These are phyloP conservation scores for Tolypocladium guangdongense DNA, from an alignment of 2,329 filamentous ascomycete genomes.

Conservation along the genomic window DNA sequence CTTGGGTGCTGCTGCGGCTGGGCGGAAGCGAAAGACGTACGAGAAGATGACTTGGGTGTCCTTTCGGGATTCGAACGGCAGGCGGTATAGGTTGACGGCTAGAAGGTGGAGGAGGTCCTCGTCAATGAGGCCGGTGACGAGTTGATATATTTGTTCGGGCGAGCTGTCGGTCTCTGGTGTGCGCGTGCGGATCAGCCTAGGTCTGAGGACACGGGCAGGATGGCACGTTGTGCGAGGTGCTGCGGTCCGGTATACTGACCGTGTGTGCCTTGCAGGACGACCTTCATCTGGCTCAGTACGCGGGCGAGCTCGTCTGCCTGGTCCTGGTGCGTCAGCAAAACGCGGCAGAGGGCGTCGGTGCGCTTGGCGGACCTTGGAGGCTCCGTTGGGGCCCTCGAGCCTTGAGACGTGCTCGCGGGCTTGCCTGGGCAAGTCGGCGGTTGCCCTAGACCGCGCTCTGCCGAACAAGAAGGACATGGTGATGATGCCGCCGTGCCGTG, in stretches of 20 bases:
- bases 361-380: conserved; percentile 30
- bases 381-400: conserved; percentile 36
- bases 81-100: conserved; percentile 67
- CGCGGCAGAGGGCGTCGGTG: background rate
- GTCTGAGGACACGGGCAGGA: background rate
- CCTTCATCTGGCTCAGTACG: conserved; percentile 81
- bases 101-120: conserved; percentile 83
- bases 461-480: conserved; percentile 47
- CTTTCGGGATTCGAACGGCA: conserved; percentile 94
- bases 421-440: conserved; percentile 43
- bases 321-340: conserved; percentile 8
- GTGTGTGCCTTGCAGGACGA: conserved; percentile 84
- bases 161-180: conserved; percentile 67
- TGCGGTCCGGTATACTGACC: conserved; percentile 39
- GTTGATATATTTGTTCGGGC: conserved; percentile 77
- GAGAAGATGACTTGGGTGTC: conserved; percentile 94
- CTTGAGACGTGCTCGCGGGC: conserved; percentile 42
- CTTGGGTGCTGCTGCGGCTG: conserved; percentile 52
- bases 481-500: background rate
- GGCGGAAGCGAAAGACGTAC: conserved; percentile 84
- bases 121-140: conserved; percentile 75
- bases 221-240: background rate
- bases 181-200: background rate
- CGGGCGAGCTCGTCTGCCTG: conserved; percentile 82
- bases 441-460: conserved; percentile 38